Evolutionary conservation across 2,329 filamentous ascomycete genomes (phyloP).

Genomic region (Colletotrichum lini): DNA sequence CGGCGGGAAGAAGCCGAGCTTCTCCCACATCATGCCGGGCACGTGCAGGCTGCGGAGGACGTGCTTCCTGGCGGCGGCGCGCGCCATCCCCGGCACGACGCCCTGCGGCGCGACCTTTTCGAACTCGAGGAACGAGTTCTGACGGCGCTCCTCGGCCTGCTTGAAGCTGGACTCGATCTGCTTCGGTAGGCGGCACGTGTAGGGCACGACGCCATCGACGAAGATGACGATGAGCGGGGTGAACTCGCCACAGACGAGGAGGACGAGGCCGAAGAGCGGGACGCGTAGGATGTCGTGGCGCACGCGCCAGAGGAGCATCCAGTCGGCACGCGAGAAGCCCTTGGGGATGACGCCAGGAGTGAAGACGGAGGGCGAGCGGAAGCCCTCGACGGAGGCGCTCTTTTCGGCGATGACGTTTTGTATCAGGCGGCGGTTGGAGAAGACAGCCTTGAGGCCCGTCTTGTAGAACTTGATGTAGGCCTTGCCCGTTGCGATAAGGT

Average conservation of each 20-base stretch:
- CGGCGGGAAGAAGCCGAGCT: slow-evolving; percentile 62
- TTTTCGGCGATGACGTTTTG: slow-evolving; percentile 57
- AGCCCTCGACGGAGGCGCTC: slow-evolving; percentile 71
- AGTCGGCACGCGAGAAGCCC: slow-evolving; percentile 73
- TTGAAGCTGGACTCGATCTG: slow-evolving; percentile 75
- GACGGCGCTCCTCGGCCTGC: slow-evolving; percentile 68
- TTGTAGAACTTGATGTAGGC: slow-evolving; percentile 92
- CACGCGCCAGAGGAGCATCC: slow-evolving; percentile 78
- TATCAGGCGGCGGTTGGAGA: slow-evolving; percentile 73
- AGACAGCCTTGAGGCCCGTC: slow-evolving; percentile 81
- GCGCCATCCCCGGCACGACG: slow-evolving; percentile 46
- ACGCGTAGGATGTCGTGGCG: slow-evolving; percentile 82
- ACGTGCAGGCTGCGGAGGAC: slow-evolving; percentile 61
- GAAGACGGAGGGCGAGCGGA: slow-evolving; percentile 62
- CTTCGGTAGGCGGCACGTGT: slow-evolving; percentile 84
- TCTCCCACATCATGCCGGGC: slow-evolving; percentile 65
- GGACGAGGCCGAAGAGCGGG: slow-evolving; percentile 81
- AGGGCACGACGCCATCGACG: slow-evolving; percentile 80
- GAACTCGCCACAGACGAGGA: slow-evolving; percentile 87
- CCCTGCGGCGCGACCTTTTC: slow-evolving; percentile 53
- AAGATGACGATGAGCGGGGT: slow-evolving; percentile 84
- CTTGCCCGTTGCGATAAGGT: slow-evolving; percentile 73
- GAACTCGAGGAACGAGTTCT: slow-evolving; percentile 62
- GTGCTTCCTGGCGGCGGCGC: slow-evolving; percentile 52
- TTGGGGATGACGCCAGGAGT: slow-evolving; percentile 51